These are phyloP conservation scores for Leccinum colubrinum DNA, from an alignment of 1,284 basidiomycete genomes.

Conservation along the genomic window DNA sequence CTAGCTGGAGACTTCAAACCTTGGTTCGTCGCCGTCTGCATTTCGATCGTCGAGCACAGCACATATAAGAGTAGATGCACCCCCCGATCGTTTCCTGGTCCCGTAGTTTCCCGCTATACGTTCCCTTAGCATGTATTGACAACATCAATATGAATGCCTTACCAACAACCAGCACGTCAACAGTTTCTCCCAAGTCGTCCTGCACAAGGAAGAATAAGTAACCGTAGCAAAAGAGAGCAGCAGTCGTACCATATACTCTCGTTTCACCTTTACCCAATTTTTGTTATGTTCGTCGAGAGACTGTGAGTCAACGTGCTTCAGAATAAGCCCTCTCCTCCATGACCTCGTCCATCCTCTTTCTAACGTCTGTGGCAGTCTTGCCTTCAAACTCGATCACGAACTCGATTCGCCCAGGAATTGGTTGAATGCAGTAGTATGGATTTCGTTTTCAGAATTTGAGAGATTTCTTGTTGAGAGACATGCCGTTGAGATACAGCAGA, in stretches of 20 bases:
- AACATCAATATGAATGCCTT: slow-evolving; percentile 21
- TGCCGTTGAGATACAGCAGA: too few relatives aligned
- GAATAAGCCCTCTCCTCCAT: slow-evolving; percentile 81
- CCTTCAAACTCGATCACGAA: slow-evolving; percentile 71
- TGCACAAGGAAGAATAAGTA: slow-evolving; percentile 30
- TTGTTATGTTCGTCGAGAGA: slow-evolving; percentile 84
- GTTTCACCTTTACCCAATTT: slow-evolving; percentile 94
- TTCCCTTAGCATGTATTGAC: neutral
- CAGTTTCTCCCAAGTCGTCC: slow-evolving; percentile 88
- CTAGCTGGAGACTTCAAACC: too few relatives aligned
- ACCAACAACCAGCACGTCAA: slow-evolving; percentile 88
- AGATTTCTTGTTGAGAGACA: too few relatives aligned
- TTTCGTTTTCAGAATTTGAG: too few relatives aligned
- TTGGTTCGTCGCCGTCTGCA: too few relatives aligned
- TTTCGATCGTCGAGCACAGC: too few relatives aligned
- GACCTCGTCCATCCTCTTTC: slow-evolving; percentile 74
- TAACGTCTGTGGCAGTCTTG: slow-evolving; percentile 77
- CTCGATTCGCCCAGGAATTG: slow-evolving; percentile 77
- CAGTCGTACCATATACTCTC: slow-evolving; percentile 81
- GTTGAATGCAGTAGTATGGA: slow-evolving; percentile 45
- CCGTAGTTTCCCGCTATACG: too few relatives aligned
- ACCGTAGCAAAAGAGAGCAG: neutral
- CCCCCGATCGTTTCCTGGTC: too few relatives aligned
- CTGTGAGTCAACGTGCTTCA: slow-evolving; percentile 79
- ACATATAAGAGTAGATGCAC: too few relatives aligned